phyloP scores from a whole-genome alignment of 805 yeast genomes.

The Candida germanica region DNA sequence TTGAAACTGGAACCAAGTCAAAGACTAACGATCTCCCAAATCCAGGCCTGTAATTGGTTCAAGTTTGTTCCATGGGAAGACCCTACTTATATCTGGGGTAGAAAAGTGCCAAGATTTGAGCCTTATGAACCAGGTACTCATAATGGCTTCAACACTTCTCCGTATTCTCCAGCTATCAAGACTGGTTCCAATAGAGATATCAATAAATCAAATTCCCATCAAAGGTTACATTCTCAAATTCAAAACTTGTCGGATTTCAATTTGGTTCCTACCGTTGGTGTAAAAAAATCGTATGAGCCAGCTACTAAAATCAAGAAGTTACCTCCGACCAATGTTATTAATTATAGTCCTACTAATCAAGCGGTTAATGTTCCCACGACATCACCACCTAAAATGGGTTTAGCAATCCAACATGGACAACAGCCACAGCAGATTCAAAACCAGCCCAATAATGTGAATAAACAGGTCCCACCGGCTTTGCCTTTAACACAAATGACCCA shows the following conservation, averaged over 20 bases:
- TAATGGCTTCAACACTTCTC: constrained; percentile 5
- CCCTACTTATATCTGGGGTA: constrained; percentile 36
- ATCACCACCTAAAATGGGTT: constrained; percentile 11
- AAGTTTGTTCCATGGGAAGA: constrained; percentile 40
- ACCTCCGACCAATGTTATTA: constrained; percentile 2
- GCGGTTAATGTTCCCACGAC: background rate
- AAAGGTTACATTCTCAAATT: constrained; percentile 38
- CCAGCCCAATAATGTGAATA: background rate
- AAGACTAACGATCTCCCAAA: constrained; percentile 31
- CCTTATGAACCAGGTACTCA: constrained; percentile 16
- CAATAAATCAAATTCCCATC: constrained; percentile 36
- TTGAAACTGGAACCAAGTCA: constrained; percentile 31
- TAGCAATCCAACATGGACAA: constrained; percentile 3
- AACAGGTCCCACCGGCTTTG: constrained; percentile 1
- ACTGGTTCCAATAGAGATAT: constrained; percentile 36
- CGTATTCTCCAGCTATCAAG: constrained; percentile 25
- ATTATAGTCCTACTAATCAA: constrained; percentile 9
- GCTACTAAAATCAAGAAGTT: constrained; percentile 31
- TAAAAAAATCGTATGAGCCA: constrained; percentile 31
- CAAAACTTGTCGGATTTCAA: constrained; percentile 28
- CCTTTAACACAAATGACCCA: constrained; percentile 4
- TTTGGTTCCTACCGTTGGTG: constrained; percentile 29
- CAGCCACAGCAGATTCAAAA: background rate
- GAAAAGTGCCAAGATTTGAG: constrained; percentile 31
- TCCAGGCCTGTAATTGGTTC: constrained; percentile 36